Evolutionary conservation across 768 basidiomycete genomes (phyloP).

Genomic region (Panaeolus cyanescens): DNA sequence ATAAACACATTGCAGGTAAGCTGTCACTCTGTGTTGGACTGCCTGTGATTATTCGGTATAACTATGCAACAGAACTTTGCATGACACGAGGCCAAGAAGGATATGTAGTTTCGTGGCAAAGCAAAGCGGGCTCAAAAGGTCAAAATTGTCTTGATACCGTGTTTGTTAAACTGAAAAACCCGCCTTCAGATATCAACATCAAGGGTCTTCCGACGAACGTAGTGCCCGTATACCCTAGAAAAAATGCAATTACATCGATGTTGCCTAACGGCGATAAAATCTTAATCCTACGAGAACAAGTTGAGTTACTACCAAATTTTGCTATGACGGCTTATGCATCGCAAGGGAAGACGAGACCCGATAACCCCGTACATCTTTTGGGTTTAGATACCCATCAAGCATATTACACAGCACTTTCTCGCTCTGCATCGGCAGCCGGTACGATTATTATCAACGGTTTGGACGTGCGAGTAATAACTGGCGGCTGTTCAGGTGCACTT

Average conservation of each 20-base stretch:
- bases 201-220: conserved; percentile 29
- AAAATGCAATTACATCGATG: conserved; percentile 3
- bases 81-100: conserved; percentile 33
- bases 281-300: conserved; percentile 21
- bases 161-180: conserved; percentile 28
- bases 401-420: conserved; percentile 32
- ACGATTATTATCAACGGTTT: conserved; percentile 30
- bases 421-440: conserved; percentile 18
- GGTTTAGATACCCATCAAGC: conserved; percentile 23
- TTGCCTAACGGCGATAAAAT: conserved; percentile 19
- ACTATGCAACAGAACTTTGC: conserved; percentile 29
- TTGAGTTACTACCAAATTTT: conserved; percentile 27
- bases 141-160: conserved; percentile 26
- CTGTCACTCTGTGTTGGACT: conserved; percentile 25
- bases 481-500: conserved; percentile 24
- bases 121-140: conserved; percentile 4
- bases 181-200: conserved; percentile 21
- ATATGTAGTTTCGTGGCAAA: conserved; percentile 23
- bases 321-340: conserved; percentile 36
- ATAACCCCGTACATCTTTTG: conserved; percentile 27
- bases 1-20: conserved; percentile 7
- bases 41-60: conserved; percentile 29
- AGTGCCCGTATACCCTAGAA: conserved; percentile 22
- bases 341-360: conserved; percentile 29
- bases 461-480: conserved; percentile 21